These are phyloP conservation scores for Leucosporidium creatinivorum DNA, from an alignment of 768 basidiomycete genomes.

Conservation along the genomic window DNA sequence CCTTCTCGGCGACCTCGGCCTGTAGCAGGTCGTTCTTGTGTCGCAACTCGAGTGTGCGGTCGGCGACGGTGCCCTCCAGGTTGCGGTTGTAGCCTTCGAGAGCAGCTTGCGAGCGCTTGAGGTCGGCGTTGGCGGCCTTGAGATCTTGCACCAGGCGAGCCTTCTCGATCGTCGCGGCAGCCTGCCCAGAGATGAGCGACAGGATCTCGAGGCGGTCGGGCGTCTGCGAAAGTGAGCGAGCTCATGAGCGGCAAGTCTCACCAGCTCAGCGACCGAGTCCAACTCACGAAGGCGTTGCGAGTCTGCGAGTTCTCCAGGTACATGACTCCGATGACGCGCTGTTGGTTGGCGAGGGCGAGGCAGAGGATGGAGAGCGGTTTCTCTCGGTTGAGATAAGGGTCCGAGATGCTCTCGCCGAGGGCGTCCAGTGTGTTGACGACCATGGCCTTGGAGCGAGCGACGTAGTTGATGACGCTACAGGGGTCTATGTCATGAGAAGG, in stretches of 20 bases:
- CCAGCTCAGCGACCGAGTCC: not conserved
- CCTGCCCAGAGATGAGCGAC: constrained; percentile 24
- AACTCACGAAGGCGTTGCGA: constrained; percentile 22
- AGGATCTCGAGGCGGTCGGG: constrained; percentile 32
- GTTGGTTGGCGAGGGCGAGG: constrained; percentile 22
- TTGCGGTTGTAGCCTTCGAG: constrained; percentile 28
- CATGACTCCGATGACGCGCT: constrained; percentile 25
- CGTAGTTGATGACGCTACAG: constrained; percentile 26
- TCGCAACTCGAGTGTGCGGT: constrained; percentile 20
- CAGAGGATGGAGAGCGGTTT: constrained; percentile 22
- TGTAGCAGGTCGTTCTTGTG: constrained; percentile 5
- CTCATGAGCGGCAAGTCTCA: not conserved
- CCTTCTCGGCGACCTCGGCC: constrained; percentile 27
- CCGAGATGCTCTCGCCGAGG: not conserved
- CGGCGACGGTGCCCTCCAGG: constrained; percentile 26
- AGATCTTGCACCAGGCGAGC: constrained; percentile 24
- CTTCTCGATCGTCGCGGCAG: constrained; percentile 25
- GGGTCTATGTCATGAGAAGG: constrained; percentile 1
- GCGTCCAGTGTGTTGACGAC: constrained; percentile 22
- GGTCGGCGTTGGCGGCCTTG: constrained; percentile 19
- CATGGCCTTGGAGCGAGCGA: constrained; percentile 20
- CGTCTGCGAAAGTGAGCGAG: not conserved
- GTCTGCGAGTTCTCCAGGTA: constrained; percentile 29
- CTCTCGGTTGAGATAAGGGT: constrained; percentile 9
- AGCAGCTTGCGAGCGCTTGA: constrained; percentile 20